Conservation (phyloP, 2,329 filamentous ascomycete genomes). For the Venturia pyrina region DNA sequence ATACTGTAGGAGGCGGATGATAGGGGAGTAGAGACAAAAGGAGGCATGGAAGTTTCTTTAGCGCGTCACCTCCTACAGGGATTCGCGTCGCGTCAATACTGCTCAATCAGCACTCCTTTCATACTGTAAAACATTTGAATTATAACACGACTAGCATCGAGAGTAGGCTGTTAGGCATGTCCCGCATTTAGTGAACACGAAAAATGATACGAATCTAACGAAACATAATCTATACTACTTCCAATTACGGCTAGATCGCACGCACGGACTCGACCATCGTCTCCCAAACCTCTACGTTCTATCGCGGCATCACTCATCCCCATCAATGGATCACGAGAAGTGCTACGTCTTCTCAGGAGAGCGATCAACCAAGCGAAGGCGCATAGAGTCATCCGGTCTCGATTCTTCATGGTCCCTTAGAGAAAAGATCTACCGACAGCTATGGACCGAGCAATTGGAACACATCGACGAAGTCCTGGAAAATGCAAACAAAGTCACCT, state of each 20-base stretch:
- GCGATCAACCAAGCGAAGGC: slow-evolving; percentile 31
- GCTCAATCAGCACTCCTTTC: background rate
- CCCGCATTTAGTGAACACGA: too few species aligned
- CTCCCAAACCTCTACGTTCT: background rate
- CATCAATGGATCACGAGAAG: slow-evolving; percentile 37
- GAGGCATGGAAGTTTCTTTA: too few species aligned
- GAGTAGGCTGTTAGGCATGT: too few species aligned
- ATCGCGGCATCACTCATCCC: background rate
- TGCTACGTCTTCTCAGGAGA: slow-evolving; percentile 34
- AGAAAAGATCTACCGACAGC: slow-evolving; percentile 48
- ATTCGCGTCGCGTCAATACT: background rate
- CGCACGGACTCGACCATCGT: background rate
- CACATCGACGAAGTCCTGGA: slow-evolving; percentile 43
- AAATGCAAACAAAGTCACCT: slow-evolving; percentile 29
- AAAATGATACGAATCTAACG: too few species aligned
- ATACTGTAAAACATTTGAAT: background rate
- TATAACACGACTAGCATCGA: too few species aligned
- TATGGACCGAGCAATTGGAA: slow-evolving; percentile 55
- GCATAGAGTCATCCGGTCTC: slow-evolving; percentile 25
- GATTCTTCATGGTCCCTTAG: slow-evolving; percentile 38
- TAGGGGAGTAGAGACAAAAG: too few species aligned
- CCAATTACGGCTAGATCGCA: background rate
- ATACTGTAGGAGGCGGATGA: too few species aligned
- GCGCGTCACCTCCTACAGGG: too few species aligned
- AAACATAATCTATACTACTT: background rate